Base-by-base conservation (phyloP, 2,329 filamentous ascomycete genomes). In the Stagonosporopsis tanaceti region DNA sequence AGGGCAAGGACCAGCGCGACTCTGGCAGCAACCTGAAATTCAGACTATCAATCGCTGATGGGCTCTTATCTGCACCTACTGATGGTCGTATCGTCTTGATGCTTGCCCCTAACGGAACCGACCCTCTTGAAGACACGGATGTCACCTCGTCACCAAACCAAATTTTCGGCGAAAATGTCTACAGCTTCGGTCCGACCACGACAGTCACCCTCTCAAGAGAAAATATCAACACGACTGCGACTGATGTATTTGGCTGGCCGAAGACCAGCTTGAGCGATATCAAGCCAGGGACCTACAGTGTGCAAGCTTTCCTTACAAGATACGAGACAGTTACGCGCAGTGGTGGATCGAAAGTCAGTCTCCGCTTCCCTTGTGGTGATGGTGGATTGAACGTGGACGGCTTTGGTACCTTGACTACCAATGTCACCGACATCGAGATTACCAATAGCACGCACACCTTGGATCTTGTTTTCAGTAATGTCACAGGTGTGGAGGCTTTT, bases 141-240 rank as follows among this genome's bases (percentile, higher is more conserved):
- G 73, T 77, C 32, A 68, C 66, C 1, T 69, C 70, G 3, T 72
- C 73, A 0, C 70, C 70, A 0, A 69, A 77, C 55, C 60, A 66
- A n/a, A 73, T 77, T 46, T 78, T 72, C 53, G 76, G 76, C 37
- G 68, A 75, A 58, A 77, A 76, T 42, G 75, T 76, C 4, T 71
- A 63, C 60, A 53, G 62, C 15, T 64, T 77, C 42, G 56, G 61
- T 6, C 30, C 60, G 8, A 57, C 56, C 7, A 48, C 62, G 11
- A 53, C 61, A 0, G 52, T 73, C 14, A 64, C 50, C 1, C 56
- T 78, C 1, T 66, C 67, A n/a, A 71, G 70, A 12, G 73, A 72
- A 40, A 68, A 59, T 47, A 68, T 64, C 7, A 30, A 53, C 9
- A 64, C 58, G 32, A 72, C 69, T 4, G 61, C 59, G 12, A 64